phyloP scores from a whole-genome alignment of 805 yeast genomes.

The Candida michaelii region DNA sequence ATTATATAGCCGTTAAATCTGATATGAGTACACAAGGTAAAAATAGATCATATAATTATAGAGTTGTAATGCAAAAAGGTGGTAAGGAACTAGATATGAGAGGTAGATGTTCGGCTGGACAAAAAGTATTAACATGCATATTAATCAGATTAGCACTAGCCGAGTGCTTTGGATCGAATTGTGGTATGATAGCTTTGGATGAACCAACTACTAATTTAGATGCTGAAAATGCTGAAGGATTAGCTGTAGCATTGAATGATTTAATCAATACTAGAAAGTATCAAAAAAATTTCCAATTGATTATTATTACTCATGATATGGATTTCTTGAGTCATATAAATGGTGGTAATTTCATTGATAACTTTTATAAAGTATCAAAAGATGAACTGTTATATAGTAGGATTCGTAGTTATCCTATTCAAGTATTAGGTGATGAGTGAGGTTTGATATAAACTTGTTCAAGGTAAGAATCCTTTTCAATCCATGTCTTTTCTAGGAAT shows the following conservation, averaged over 20 bases:
- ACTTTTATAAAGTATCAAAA: slow-evolving; percentile 77
- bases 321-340: slow-evolving; percentile 81
- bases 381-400: slow-evolving; percentile 79
- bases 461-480: slow-evolving; percentile 53
- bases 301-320: slow-evolving; percentile 96
- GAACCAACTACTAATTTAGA: slow-evolving; percentile 98
- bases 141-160: slow-evolving; percentile 89
- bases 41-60: slow-evolving; percentile 77
- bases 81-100: slow-evolving; percentile 95
- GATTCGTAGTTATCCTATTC: slow-evolving; percentile 52
- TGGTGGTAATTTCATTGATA: slow-evolving; percentile 83
- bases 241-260: slow-evolving; percentile 74
- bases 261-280: slow-evolving; percentile 72
- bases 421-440: slow-evolving; percentile 4
- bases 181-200: slow-evolving; percentile 94
- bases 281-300: slow-evolving; percentile 89
- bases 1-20: slow-evolving; percentile 80
- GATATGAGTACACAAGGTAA: slow-evolving; percentile 59
- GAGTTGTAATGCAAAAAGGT: slow-evolving; percentile 93
- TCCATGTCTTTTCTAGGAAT: slow-evolving; percentile 79
- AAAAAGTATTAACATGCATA: slow-evolving; percentile 89
- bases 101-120: slow-evolving; percentile 98
- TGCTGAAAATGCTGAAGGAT: slow-evolving; percentile 80
- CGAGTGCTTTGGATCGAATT: slow-evolving; percentile 91
- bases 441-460: background rate